These are phyloP conservation scores for Guillardia theta DNA, from an alignment of 78 protist genomes.

Conservation along the genomic window DNA sequence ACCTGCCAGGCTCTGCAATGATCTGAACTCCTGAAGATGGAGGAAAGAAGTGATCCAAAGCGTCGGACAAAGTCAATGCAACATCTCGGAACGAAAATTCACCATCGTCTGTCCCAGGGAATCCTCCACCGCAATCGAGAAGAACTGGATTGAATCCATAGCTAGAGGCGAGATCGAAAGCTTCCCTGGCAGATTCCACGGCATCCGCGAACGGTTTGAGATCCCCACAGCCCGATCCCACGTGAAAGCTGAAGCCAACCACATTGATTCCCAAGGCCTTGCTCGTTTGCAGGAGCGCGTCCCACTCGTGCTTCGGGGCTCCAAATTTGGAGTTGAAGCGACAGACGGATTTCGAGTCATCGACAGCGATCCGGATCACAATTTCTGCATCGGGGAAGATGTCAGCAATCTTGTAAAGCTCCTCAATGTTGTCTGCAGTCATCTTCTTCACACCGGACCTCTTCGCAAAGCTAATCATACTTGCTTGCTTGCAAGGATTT, in stretches of 20 bases:
- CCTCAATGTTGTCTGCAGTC: conserved; percentile 51
- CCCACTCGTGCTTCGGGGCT: conserved; percentile 21
- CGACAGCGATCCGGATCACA: conserved; percentile 52
- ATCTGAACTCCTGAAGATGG: conserved; percentile 62
- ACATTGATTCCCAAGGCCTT: not conserved
- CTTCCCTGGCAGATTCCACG: conserved; percentile 34
- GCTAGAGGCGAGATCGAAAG: not conserved
- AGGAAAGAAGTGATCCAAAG: conserved; percentile 79
- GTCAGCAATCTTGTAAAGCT: conserved; percentile 51
- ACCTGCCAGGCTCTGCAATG: conserved; percentile 98
- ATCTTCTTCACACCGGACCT: not conserved
- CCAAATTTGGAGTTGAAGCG: conserved; percentile 50
- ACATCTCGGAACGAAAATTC: conserved; percentile 72
- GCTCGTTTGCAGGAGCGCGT: conserved; percentile 40
- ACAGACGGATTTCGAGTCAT: conserved; percentile 54
- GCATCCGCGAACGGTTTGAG: conserved; percentile 27
- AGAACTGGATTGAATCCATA: conserved; percentile 60
- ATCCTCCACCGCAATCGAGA: conserved; percentile 97
- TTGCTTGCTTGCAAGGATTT: conserved; percentile 60
- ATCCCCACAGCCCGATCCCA: conserved; percentile 43
- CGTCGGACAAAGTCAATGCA: conserved; percentile 57
- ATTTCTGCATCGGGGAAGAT: conserved; percentile 11
- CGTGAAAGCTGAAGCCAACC: conserved; percentile 58
- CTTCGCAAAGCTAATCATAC: conserved; percentile 36
- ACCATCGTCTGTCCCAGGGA: conserved; percentile 79